Evolutionary conservation across 2,329 filamentous ascomycete genomes (phyloP).

Genomic region (Diatrype stigma): DNA sequence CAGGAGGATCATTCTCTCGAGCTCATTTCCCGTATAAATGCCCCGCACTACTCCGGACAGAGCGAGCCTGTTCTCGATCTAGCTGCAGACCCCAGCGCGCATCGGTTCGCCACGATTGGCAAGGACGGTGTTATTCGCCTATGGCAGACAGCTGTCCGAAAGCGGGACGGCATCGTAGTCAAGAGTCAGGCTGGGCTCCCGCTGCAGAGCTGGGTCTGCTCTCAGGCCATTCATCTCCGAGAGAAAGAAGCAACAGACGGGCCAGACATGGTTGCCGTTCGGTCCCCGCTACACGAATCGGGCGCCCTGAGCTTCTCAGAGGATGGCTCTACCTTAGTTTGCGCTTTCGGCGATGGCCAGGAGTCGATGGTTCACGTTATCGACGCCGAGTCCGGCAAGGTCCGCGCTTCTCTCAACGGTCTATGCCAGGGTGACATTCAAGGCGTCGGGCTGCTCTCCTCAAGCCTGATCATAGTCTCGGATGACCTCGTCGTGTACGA

Average conservation of each 20-base stretch:
- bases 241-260: slow-evolving; percentile 35
- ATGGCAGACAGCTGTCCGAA: slow-evolving; percentile 72
- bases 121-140: slow-evolving; percentile 73
- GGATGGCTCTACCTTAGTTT: slow-evolving; percentile 79
- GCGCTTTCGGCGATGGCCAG: slow-evolving; percentile 52
- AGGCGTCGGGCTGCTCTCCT: slow-evolving; percentile 67
- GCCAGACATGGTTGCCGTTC: slow-evolving; percentile 23
- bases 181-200: slow-evolving; percentile 55
- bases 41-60: slow-evolving; percentile 63
- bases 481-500: slow-evolving; percentile 76
- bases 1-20: slow-evolving; percentile 56
- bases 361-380: slow-evolving; percentile 69
- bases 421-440: slow-evolving; percentile 63
- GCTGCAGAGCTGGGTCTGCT: slow-evolving; percentile 71
- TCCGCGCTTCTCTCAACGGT: slow-evolving; percentile 64
- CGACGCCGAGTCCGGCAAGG: slow-evolving; percentile 63
- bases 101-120: slow-evolving; percentile 80
- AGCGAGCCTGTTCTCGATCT: slow-evolving; percentile 66
- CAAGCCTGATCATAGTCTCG: slow-evolving; percentile 71
- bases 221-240: slow-evolving; percentile 50
- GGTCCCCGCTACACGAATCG: slow-evolving; percentile 34
- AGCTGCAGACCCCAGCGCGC: slow-evolving; percentile 61
- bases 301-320: slow-evolving; percentile 75
- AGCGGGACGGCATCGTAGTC: slow-evolving; percentile 62
- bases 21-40: slow-evolving; percentile 77